Percentiles rank a stretch among this genome's conserved stretches.
These are phyloP conservation scores for Linanthus parryae DNA, from an alignment of 148 eudicot genomes.

Conservation along the genomic window DNA sequence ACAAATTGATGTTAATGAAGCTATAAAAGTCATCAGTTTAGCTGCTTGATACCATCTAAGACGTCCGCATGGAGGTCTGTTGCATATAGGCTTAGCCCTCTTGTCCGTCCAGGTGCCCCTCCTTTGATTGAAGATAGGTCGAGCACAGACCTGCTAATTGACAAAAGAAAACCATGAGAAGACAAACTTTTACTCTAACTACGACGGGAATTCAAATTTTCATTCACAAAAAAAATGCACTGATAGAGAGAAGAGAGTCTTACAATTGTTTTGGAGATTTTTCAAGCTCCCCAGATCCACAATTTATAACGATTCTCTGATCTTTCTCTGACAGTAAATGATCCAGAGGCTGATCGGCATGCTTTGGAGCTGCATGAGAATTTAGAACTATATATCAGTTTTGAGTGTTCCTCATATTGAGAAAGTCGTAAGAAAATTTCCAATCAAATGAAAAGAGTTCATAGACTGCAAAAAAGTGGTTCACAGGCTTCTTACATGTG, in stretches of 20 bases:
- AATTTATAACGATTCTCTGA: slow-evolving; percentile 41
- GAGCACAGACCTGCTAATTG: slow-evolving; percentile 25
- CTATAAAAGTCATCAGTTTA: slow-evolving; percentile 15
- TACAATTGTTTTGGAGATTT: slow-evolving; percentile 36
- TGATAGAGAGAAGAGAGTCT: slow-evolving; percentile 11
- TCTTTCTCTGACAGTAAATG: slow-evolving; percentile 50
- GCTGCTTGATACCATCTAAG: slow-evolving; percentile 11
- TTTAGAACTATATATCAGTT: too few relatives aligned
- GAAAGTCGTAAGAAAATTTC: too few relatives aligned
- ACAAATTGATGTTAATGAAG: too few relatives aligned
- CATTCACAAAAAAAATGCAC: not conserved
- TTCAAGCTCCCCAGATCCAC: slow-evolving; percentile 24
- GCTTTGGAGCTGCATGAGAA: slow-evolving; percentile 26
- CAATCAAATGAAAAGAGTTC: not conserved
- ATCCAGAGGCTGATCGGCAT: slow-evolving; percentile 33
- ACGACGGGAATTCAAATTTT: not conserved
- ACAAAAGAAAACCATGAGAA: not conserved
- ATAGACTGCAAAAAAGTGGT: not conserved
- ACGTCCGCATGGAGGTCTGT: slow-evolving; percentile 8
- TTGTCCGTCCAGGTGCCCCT: slow-evolving; percentile 54
- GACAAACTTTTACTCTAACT: not conserved
- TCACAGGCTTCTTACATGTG: slow-evolving; percentile 25
- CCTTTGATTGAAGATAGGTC: slow-evolving; percentile 44
- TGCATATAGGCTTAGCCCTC: slow-evolving; percentile 31
- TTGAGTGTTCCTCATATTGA: too few relatives aligned